Percentiles rank a stretch among this genome's conserved stretches.
Evolutionary conservation across 805 yeast genomes (phyloP).

Genomic region (Barnettozyma botsteinii): DNA sequence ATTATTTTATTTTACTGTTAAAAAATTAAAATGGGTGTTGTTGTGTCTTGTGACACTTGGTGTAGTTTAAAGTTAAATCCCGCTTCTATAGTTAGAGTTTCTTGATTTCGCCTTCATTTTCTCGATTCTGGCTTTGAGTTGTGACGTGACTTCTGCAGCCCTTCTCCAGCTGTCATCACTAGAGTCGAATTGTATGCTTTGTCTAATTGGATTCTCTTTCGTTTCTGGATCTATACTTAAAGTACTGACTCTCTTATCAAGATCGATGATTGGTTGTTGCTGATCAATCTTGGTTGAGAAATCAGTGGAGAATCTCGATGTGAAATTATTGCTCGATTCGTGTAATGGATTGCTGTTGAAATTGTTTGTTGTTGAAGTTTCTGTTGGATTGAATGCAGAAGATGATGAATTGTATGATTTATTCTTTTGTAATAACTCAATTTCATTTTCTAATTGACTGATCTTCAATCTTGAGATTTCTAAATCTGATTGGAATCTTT

Average conservation of each 20-base stretch:
- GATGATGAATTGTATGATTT: neutral
- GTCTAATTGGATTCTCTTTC: conserved; percentile 19
- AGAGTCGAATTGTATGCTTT: conserved; percentile 23
- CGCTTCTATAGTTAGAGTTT: conserved; percentile 12
- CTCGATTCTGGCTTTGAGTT: conserved; percentile 80
- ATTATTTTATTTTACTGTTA: neutral
- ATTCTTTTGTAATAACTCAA: conserved; percentile 29
- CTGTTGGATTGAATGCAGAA: neutral
- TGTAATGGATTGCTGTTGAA: conserved; percentile 12
- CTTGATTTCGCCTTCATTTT: conserved; percentile 70
- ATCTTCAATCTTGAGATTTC: conserved; percentile 51
- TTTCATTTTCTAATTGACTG: conserved; percentile 46
- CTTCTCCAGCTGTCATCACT: conserved; percentile 78
- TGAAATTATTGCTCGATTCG: conserved; percentile 12
- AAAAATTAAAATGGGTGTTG: no score
- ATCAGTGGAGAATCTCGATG: neutral
- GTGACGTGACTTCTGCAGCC: conserved; percentile 85
- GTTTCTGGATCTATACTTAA: conserved; percentile 23
- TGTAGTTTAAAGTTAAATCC: no score
- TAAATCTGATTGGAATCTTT: conserved; percentile 54
- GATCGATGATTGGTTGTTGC: conserved; percentile 14
- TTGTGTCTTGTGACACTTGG: no score
- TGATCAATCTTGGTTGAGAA: conserved; percentile 5
- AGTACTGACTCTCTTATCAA: conserved; percentile 24
- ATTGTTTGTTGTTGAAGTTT: neutral